A percentile compares a stretch with the other conserved stretches of the same genome.
Conservation (phyloP, 768 basidiomycete genomes). For the Boletus rufocinnamomeus region DNA sequence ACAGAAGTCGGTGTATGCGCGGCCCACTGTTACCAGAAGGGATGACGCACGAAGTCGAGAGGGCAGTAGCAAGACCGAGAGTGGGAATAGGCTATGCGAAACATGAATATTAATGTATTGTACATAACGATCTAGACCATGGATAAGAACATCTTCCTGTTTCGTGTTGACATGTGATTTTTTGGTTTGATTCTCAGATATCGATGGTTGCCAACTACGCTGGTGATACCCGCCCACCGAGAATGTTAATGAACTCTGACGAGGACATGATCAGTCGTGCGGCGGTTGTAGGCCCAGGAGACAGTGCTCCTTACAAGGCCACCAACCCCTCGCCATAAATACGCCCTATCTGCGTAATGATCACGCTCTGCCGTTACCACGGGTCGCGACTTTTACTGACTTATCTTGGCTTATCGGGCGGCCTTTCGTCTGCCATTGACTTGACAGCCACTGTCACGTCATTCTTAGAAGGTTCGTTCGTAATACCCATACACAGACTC, state of each 20-base stretch:
- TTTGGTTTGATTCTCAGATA: neutral
- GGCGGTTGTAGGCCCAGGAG: neutral
- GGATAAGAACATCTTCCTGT: neutral
- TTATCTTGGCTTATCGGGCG: neutral
- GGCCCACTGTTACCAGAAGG: slow-evolving; percentile 67
- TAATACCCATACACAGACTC: slow-evolving; percentile 25
- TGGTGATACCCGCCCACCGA: neutral
- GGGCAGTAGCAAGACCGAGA: slow-evolving; percentile 1
- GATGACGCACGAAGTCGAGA: slow-evolving; percentile 71
- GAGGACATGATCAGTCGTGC: neutral
- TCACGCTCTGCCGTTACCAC: slow-evolving; percentile 9
- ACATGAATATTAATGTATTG: neutral
- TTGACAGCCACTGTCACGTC: slow-evolving; percentile 22
- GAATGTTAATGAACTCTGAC: neutral
- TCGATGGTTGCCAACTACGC: neutral
- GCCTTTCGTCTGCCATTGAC: slow-evolving; percentile 4
- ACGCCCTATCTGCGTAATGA: too few species aligned
- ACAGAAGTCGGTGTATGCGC: slow-evolving; percentile 63
- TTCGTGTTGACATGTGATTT: neutral
- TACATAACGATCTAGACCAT: neutral
- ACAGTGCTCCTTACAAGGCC: slow-evolving; percentile 1
- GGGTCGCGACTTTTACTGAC: neutral
- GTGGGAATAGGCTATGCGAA: neutral
- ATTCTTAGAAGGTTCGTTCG: slow-evolving; percentile 20
- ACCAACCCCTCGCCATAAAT: neutral